These are phyloP conservation scores for Neurospora hispaniola DNA, from an alignment of 495 filamentous ascomycete species.

Conservation along the genomic window DNA sequence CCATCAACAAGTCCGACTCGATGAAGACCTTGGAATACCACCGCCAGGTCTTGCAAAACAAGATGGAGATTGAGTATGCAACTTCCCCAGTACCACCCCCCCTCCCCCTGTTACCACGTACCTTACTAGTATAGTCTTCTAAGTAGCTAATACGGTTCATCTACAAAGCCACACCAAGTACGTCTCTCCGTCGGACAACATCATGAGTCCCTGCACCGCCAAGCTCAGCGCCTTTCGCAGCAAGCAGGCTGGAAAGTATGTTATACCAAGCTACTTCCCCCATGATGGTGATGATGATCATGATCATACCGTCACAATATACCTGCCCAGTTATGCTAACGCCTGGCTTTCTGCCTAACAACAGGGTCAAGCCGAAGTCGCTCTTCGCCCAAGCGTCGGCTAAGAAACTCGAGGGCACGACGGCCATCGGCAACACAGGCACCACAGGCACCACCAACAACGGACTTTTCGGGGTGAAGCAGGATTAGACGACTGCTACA, in stretches of 20 bases:
- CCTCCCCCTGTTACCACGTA: not conserved
- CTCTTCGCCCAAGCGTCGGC: slow-evolving; percentile 51
- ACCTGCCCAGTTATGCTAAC: slow-evolving; percentile 4
- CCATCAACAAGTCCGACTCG: slow-evolving; percentile 26
- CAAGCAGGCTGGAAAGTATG: slow-evolving; percentile 65
- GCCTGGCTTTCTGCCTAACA: not conserved
- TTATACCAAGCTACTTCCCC: slow-evolving; percentile 3
- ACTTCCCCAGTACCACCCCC: not conserved
- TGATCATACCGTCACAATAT: not conserved
- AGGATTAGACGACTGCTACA: not conserved
- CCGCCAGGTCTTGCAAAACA: slow-evolving; percentile 62
- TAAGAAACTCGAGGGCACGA: slow-evolving; percentile 40
- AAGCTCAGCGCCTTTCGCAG: slow-evolving; percentile 77
- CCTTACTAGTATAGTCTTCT: not conserved
- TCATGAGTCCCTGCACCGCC: slow-evolving; percentile 88
- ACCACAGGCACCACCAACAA: not conserved
- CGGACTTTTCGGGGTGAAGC: not conserved
- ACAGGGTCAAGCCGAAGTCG: slow-evolving; percentile 50
- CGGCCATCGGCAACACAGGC: slow-evolving; percentile 13
- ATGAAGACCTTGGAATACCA: slow-evolving; percentile 68
- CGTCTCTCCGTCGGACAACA: slow-evolving; percentile 83
- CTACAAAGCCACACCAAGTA: slow-evolving; percentile 47
- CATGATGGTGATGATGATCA: not conserved
- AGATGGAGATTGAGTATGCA: slow-evolving; percentile 55
- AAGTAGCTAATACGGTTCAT: not conserved